phyloP scores from a whole-genome alignment of 2,329 filamentous ascomycete species.

The Fusarium tjaetaba region DNA sequence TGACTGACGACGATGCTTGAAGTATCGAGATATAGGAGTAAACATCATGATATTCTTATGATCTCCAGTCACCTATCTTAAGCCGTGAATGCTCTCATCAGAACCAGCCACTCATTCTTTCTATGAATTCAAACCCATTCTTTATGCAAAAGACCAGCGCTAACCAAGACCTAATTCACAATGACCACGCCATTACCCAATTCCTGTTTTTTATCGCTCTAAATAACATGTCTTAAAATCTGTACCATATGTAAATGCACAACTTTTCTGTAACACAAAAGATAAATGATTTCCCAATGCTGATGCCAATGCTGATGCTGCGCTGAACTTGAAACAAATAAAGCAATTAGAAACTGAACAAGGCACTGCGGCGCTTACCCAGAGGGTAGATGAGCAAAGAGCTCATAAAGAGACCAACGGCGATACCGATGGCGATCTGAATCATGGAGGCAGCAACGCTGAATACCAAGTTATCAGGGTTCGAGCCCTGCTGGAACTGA shows the following conservation, averaged over 20 bases:
- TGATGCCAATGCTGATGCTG: conserved; percentile 9
- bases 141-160: neutral
- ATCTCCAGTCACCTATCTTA: neutral
- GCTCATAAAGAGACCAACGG: conserved; percentile 60
- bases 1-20: neutral
- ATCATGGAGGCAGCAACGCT: conserved; percentile 61
- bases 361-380: conserved; percentile 59
- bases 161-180: conserved; percentile 3
- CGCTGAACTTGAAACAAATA: conserved; percentile 2
- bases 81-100: neutral
- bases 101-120: conserved; percentile 9
- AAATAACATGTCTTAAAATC: neutral
- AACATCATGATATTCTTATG: neutral
- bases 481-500: conserved; percentile 28
- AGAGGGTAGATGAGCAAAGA: conserved; percentile 60
- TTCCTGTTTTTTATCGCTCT: conserved; percentile 3
- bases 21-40: neutral
- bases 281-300: neutral
- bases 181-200: neutral
- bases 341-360: conserved; percentile 57
- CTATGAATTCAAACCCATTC: neutral
- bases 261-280: conserved; percentile 4
- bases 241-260: neutral
- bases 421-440: conserved; percentile 63
- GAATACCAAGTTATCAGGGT: conserved; percentile 53